Base-by-base conservation (phyloP, 371 early-diverging fungal genomes). In the Mortierella sp. region DNA sequence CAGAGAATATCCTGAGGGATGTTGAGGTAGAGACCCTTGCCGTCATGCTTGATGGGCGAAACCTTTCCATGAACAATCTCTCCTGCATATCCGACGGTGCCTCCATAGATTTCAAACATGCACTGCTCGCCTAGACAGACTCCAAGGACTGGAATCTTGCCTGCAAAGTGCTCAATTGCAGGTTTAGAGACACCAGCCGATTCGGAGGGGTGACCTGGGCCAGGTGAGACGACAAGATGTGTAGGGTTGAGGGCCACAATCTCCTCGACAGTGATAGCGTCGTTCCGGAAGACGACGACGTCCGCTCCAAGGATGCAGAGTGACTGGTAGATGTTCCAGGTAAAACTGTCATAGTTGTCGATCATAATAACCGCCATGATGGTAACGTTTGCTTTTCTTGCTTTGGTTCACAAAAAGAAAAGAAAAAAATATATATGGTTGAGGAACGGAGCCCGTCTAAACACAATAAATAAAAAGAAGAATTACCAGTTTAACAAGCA, bases 331-430 rank as follows among this genome's bases (percentile, higher is more conserved):
- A 99, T 92, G 85, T 99, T 99, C 92, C 96, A 99, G 43, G 97
- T 97, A 76, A 99, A 99, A 78, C 94, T 94, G 88, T 98, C 99
- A 91, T 97, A 98, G 84, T 97, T 97, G 88, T 98, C 98, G 68
- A 98, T 97, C 76, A 98, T 89, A 52, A 98, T 69, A 21, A 95
- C 94, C 28, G 94, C 87, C 92, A 93, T 93, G 74, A 41, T 81
- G 74, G 70, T 53, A n/a, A 55, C 4, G 32, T 36, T 21, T 60
- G n/a, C 55, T 52, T 10, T 21, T 6, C 41, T 55, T 45, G 16
- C 4, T n/a, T 33, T 15, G 16, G 43, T 24, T 3, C 5, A 63
- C 36, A 21, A 7, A 32, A 38, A n/a, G 22, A 38, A 50, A 50
- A n/a, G n/a, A n/a, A n/a, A n/a, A n/a, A n/a, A n/a, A n/a, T n/a